phyloP scores from a whole-genome alignment of 768 basidiomycete genomes.

The Macrolepiota dolichaula region DNA sequence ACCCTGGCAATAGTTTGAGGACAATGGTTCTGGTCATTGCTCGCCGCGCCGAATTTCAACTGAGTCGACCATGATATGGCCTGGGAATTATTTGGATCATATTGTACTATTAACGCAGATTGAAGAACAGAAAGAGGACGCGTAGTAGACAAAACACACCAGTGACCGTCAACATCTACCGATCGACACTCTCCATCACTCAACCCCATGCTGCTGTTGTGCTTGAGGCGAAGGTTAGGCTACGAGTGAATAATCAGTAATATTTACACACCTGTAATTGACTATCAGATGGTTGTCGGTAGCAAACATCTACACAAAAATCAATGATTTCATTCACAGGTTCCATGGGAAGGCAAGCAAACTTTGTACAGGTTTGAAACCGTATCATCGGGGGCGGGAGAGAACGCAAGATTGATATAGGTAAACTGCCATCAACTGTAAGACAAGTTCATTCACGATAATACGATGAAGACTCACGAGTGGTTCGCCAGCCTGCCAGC shows the following conservation, averaged over 20 bases:
- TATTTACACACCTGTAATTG: constrained; percentile 70
- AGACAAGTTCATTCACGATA: neutral
- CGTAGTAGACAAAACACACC: too few relatives aligned
- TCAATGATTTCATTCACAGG: neutral
- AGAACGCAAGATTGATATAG: constrained; percentile 70
- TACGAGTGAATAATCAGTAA: neutral
- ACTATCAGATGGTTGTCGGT: constrained; percentile 90
- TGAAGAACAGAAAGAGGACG: neutral
- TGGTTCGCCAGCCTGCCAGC: constrained; percentile 83
- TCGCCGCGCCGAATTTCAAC: neutral
- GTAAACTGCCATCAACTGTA: constrained; percentile 39
- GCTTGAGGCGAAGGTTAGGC: constrained; percentile 18
- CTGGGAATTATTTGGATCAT: neutral
- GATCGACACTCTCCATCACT: neutral
- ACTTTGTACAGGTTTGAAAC: constrained; percentile 79
- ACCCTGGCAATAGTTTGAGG: neutral
- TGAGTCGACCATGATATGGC: neutral
- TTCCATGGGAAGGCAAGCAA: neutral
- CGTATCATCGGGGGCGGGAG: constrained; percentile 80
- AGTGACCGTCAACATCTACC: too few relatives aligned
- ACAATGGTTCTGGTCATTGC: neutral
- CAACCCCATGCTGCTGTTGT: constrained; percentile 46
- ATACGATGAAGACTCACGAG: constrained; percentile 48
- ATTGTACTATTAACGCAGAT: neutral
- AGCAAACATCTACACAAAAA: constrained; percentile 61